Evolutionary conservation across 2,329 filamentous ascomycete genomes (phyloP).

Genomic region (Lecanicillium sp.): DNA sequence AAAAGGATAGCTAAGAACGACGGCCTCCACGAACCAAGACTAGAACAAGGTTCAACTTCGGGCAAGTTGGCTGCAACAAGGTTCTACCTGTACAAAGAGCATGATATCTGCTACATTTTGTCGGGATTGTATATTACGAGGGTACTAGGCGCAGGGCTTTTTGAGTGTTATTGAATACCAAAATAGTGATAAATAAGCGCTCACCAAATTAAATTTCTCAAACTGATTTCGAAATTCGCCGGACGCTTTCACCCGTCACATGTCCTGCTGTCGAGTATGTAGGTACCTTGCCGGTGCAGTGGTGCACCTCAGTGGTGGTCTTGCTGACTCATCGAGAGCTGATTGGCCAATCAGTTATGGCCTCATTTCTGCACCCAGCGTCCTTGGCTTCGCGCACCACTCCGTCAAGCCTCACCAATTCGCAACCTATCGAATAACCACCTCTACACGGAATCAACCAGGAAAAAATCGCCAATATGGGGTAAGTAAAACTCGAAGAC

Average conservation of each 20-base stretch:
- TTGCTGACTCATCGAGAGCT: conserved; percentile 27
- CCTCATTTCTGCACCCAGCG: conserved; percentile 27
- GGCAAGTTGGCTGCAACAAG: background rate
- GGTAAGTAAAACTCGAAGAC: conserved; percentile 23
- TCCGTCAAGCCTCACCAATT: conserved; percentile 10
- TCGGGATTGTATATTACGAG: no score
- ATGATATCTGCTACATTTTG: no score
- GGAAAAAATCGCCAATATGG: conserved; percentile 28
- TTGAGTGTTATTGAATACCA: no score
- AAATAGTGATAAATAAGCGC: no score
- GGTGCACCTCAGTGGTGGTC: no score
- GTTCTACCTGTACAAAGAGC: background rate
- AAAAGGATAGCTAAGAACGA: conserved; percentile 29
- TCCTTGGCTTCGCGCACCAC: conserved; percentile 12
- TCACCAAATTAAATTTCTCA: no score
- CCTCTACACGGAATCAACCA: conserved; percentile 14
- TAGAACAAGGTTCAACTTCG: background rate
- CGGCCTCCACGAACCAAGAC: background rate
- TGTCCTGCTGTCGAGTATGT: no score
- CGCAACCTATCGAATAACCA: conserved; percentile 9
- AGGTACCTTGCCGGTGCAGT: no score
- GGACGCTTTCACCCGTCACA: no score
- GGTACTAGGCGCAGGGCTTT: no score
- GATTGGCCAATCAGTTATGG: conserved; percentile 27
- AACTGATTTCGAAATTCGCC: no score